Evolutionary conservation across 805 yeast genomes (phyloP).

Genomic region (Torulaspora maleeae): DNA sequence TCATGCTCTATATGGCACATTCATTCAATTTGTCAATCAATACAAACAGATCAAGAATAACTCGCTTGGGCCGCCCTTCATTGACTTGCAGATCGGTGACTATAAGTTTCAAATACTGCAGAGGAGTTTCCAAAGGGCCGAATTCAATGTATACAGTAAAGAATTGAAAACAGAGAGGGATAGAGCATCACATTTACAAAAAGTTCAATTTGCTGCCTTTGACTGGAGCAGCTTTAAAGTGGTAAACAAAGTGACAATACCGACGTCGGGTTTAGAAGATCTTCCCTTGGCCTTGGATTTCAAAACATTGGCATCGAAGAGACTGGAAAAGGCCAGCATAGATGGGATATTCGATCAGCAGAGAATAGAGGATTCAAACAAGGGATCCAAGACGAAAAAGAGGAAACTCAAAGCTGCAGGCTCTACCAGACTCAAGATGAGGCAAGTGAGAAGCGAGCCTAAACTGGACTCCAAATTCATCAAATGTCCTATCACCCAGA

Average conservation of each 20-base stretch:
- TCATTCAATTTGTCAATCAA: constrained; percentile 48
- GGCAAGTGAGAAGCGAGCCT: constrained; percentile 3
- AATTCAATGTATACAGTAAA: constrained; percentile 39
- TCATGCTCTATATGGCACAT: constrained; percentile 60
- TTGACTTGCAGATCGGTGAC: constrained; percentile 26
- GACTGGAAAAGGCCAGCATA: constrained; percentile 4
- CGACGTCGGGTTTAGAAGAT: constrained; percentile 55
- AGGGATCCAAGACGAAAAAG: constrained; percentile 36
- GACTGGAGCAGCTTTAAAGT: constrained; percentile 85
- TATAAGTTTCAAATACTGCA: constrained; percentile 40
- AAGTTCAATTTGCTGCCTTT: constrained; percentile 61
- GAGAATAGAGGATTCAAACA: background rate
- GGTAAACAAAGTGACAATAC: constrained; percentile 64
- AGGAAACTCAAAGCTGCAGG: constrained; percentile 71
- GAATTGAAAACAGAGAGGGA: constrained; percentile 37
- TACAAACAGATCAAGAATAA: constrained; percentile 41
- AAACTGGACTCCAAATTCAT: constrained; percentile 38
- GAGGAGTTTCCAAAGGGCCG: constrained; percentile 53
- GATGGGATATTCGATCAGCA: constrained; percentile 3
- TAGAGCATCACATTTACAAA: constrained; percentile 35
- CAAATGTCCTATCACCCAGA: constrained; percentile 76
- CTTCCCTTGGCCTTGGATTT: constrained; percentile 49
- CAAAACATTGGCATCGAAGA: constrained; percentile 19
- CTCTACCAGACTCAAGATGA: constrained; percentile 47
- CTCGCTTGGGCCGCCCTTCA: constrained; percentile 16